A percentile compares a stretch with the other conserved stretches of the same genome.
Evolutionary conservation across 2,329 filamentous ascomycete genomes (phyloP).

Genomic region (Eutypa lata): DNA sequence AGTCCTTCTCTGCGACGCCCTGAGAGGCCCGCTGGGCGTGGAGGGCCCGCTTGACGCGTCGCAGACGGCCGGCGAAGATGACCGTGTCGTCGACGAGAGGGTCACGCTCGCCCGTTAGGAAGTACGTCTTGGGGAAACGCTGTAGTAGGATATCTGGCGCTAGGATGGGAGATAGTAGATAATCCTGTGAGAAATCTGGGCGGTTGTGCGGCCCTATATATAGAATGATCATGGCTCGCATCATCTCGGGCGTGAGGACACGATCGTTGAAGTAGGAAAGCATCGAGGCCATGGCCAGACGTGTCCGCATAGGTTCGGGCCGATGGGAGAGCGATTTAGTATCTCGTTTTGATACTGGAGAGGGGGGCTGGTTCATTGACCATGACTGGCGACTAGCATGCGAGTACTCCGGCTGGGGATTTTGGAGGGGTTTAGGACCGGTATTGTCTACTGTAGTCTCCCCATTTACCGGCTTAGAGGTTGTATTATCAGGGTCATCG

Average conservation of each 20-base stretch:
- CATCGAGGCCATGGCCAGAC: conserved; percentile 94
- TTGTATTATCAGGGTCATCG: conserved; percentile 38
- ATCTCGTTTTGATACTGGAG: conserved; percentile 14
- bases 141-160: conserved; percentile 81
- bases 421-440: conserved; percentile 19
- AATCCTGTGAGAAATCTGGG: conserved; percentile 89
- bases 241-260: conserved; percentile 94
- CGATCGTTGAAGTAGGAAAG: conserved; percentile 98
- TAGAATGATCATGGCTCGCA: conserved; percentile 97
- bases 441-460: conserved; percentile 12
- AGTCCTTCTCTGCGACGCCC: conserved; percentile 51
- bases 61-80: conserved; percentile 86
- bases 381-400: conserved; percentile 42
- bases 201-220: conserved; percentile 93
- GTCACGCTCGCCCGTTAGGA: conserved; percentile 91
- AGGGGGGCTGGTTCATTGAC: conserved; percentile 21
- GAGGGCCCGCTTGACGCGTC: conserved; percentile 67
- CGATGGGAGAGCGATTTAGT: conserved; percentile 42
- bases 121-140: conserved; percentile 90
- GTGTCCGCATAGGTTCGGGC: conserved; percentile 65
- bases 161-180: conserved; percentile 82
- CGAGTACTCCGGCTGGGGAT: conserved; percentile 48
- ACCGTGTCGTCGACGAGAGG: conserved; percentile 95
- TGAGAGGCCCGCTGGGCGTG: conserved; percentile 21
- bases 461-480: conserved; percentile 13